phyloP scores from a whole-genome alignment of 1,284 basidiomycete species.

The Cryptococcus amylolentus region DNA sequence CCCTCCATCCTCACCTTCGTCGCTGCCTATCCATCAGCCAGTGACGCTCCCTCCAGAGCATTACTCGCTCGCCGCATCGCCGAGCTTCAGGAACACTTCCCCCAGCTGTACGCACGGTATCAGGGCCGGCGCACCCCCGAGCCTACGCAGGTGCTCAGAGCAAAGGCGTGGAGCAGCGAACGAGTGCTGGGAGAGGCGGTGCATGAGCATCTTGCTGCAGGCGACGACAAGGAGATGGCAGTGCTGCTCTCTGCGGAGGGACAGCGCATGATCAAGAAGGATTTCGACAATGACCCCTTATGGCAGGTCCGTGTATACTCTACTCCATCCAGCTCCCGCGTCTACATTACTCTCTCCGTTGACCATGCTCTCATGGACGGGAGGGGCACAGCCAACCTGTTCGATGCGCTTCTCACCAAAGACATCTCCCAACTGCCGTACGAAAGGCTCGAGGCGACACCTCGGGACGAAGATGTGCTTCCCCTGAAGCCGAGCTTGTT shows the following conservation, averaged over 20 bases:
- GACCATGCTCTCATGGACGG: conserved; percentile 21
- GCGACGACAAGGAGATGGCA: background rate
- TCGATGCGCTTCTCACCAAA: conserved; percentile 13
- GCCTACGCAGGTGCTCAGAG: conserved; percentile 12
- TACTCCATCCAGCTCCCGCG: background rate
- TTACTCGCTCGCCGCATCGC: conserved; percentile 23
- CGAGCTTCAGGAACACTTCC: conserved; percentile 31
- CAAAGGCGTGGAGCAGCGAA: conserved; percentile 8
- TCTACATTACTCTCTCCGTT: conserved; percentile 8
- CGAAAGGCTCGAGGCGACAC: conserved; percentile 11
- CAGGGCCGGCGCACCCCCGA: conserved; percentile 11
- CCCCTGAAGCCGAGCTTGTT: conserved; percentile 17
- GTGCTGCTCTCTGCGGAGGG: background rate
- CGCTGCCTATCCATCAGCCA: conserved; percentile 20
- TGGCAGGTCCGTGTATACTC: conserved; percentile 15
- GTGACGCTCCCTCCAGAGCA: conserved; percentile 13
- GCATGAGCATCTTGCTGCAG: conserved; percentile 66
- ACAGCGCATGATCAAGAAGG: background rate
- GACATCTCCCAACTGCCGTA: conserved; percentile 18
- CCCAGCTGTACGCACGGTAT: conserved; percentile 22
- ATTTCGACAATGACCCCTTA: conserved; percentile 4
- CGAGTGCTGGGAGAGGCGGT: conserved; percentile 9
- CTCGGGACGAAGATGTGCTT: conserved; percentile 26
- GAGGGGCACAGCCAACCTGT: conserved; percentile 14
- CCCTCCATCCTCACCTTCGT: conserved; percentile 22